Base-by-base conservation (phyloP, 2,329 filamentous ascomycete species). In the Emergomyces pasteurianus region DNA sequence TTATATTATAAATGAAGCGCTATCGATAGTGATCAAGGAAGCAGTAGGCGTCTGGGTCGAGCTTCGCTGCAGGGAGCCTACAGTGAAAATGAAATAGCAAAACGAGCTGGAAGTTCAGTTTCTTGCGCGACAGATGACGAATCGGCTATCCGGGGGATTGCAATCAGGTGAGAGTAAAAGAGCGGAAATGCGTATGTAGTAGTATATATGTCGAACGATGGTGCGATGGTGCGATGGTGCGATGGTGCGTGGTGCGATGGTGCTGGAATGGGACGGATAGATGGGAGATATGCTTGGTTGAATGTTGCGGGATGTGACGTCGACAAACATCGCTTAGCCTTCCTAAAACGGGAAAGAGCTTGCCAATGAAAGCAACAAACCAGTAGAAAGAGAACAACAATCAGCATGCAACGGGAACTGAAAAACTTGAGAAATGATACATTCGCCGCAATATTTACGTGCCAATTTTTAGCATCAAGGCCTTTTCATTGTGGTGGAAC, bases 281-380 rank as follows among this genome's bases (percentile, higher is more conserved):
- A 3, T 8, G 12, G 10, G 31, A 7, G 31, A 7, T 3, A 31
- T 31, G 31, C 7, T 31, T 31, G 31, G 31, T 31, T 31, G 31
- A n/a, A 31, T 31, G 43, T 18, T 43, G 26, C 55, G 40, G 16
- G 40, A 46, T 43, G 58, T 59, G 58, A 59, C 58, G 58, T 59
- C 58, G 58, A 50, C 26, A 18, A 12, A 38, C 23, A 12, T 59
- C 58, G 58, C 58, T 59, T 59, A 59, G 23, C 38, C 40, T 59
- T 28, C 58, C 40, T 53, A 52, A 59, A 50, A 3, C 23, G 21
- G 58, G 14, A 8, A 43, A 28, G 40, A 38, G 36, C 46, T 31
- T 9, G 46, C n/a, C 26, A 7, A 23, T 28, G 23, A 52, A 14
- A 12, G 3, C 12, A 31, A 34, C 16, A 18, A 28, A 31, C 8